phyloP scores from a whole-genome alignment of 768 basidiomycete species.

The Leccinum disarticulatum region DNA sequence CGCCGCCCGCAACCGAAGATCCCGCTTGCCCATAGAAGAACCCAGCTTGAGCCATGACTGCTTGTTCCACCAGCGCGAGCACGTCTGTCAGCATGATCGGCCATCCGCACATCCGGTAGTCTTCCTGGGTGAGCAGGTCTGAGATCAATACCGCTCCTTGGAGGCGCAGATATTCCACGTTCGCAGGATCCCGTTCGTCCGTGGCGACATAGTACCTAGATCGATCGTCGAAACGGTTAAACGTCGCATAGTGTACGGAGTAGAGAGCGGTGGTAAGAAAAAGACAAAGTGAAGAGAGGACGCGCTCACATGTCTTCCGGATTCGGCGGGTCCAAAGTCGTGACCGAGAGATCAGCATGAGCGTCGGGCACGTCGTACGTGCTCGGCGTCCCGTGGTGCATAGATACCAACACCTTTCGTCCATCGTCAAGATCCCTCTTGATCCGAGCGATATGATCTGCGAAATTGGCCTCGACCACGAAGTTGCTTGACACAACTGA shows the following conservation, averaged over 20 bases:
- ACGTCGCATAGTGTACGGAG: neutral
- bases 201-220: slow-evolving; percentile 37
- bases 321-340: neutral
- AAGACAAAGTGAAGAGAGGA: neutral
- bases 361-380: neutral
- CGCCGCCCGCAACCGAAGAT: slow-evolving; percentile 41
- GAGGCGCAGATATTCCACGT: slow-evolving; percentile 32
- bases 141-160: slow-evolving; percentile 41
- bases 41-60: slow-evolving; percentile 32
- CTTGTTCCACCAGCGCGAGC: slow-evolving; percentile 44
- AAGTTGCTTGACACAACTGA: neutral
- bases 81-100: slow-evolving; percentile 43
- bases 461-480: neutral
- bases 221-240: neutral
- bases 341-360: neutral
- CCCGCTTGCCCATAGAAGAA: slow-evolving; percentile 43
- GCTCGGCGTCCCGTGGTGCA: neutral
- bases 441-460: neutral
- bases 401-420: neutral
- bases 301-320: neutral
- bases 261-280: neutral
- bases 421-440: neutral
- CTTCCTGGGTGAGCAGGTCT: slow-evolving; percentile 44
- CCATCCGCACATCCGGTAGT: slow-evolving; percentile 42
- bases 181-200: slow-evolving; percentile 40